Conservation (phyloP, 148 eudicot genomes). For the Cornus kousa region DNA sequence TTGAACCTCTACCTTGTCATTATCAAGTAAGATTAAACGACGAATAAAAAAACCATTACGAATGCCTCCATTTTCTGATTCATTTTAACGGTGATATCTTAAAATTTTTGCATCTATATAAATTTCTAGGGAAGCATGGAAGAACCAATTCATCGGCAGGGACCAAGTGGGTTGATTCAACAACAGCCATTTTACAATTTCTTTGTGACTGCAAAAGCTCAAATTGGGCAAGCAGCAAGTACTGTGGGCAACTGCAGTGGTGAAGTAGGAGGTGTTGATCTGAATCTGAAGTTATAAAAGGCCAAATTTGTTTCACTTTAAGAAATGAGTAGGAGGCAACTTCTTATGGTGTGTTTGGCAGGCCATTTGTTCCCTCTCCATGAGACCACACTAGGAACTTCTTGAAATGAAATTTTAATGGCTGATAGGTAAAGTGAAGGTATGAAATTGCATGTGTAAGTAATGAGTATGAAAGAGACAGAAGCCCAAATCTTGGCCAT, state of each 20-base stretch:
- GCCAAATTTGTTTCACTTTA: not conserved
- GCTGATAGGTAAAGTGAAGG: not conserved
- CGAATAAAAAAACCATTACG: not conserved
- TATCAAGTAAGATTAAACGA: conserved; percentile 36
- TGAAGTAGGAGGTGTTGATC: conserved; percentile 36
- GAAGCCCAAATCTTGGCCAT: conserved; percentile 6
- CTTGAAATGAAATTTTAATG: not conserved
- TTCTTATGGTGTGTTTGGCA: not conserved
- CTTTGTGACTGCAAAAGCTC: conserved; percentile 27
- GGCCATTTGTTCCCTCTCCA: not conserved
- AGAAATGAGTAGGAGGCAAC: not conserved
- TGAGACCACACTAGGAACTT: not conserved
- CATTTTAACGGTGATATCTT: not conserved
- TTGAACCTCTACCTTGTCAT: conserved; percentile 22
- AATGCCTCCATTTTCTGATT: not conserved
- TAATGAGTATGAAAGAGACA: not conserved
- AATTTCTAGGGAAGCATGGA: conserved; percentile 29
- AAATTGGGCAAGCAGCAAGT: conserved; percentile 16
- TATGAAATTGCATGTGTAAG: not conserved
- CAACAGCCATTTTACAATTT: conserved; percentile 29
- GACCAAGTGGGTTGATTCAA: conserved; percentile 20
- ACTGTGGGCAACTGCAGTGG: conserved; percentile 15
- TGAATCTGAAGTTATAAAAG: conserved; percentile 35
- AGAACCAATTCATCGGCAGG: conserved; percentile 3
- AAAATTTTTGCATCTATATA: not conserved